Conservation (phyloP, 768 basidiomycete species). For the Antrodiella citrinella region DNA sequence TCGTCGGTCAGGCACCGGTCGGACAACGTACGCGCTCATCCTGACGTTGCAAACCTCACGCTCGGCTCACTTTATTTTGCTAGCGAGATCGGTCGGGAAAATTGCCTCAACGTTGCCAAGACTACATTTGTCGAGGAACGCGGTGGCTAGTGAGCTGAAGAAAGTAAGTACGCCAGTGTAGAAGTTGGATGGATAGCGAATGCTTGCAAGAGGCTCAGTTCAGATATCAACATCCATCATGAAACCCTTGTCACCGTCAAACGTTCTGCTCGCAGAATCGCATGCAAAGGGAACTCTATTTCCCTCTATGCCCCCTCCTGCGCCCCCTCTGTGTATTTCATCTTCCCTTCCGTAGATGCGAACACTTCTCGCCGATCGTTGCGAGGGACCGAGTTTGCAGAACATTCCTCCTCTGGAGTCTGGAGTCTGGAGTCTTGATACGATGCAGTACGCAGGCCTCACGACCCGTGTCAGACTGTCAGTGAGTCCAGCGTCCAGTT, state of each 20-base stretch:
- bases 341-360: not conserved
- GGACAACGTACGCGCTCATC: not conserved
- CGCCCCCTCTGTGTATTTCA: not conserved
- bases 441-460: too few species aligned
- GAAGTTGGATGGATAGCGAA: too few species aligned
- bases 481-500: not conserved
- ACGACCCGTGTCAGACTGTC: not conserved
- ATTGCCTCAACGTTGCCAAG: not conserved
- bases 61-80: not conserved
- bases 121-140: not conserved
- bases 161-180: too few species aligned
- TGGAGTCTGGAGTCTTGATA: too few species aligned
- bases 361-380: not conserved
- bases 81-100: too few species aligned
- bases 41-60: not conserved
- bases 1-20: not conserved
- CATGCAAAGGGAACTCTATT: not conserved
- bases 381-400: not conserved
- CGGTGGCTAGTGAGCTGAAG: too few species aligned
- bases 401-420: not conserved
- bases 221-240: not conserved
- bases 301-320: not conserved
- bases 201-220: too few species aligned
- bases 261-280: not conserved
- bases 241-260: not conserved